Percentiles rank a stretch among this genome's conserved stretches.
Conservation (phyloP, 2,329 filamentous ascomycete genomes). For the Ascochyta viciae-villosae region DNA sequence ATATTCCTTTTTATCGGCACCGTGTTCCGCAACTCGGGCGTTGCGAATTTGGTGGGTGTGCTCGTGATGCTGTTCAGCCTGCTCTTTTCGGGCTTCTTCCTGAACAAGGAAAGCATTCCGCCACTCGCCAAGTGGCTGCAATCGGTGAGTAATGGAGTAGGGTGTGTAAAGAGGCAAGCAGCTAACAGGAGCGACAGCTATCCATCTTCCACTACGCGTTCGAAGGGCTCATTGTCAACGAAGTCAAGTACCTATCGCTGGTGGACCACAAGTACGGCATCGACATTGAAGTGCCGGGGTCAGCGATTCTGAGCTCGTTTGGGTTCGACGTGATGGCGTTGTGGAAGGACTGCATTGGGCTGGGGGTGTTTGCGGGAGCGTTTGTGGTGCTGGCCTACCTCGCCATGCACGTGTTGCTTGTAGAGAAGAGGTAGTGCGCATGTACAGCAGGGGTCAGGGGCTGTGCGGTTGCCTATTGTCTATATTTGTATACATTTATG, state of each 20-base stretch:
- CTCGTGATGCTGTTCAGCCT: constrained; percentile 97
- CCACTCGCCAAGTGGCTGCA: constrained; percentile 87
- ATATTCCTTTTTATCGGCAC: constrained; percentile 98
- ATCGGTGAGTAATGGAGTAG: constrained; percentile 60
- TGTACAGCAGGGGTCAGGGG: constrained; percentile 1
- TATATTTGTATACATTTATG: too few relatives aligned
- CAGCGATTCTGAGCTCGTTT: constrained; percentile 91
- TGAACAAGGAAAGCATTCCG: constrained; percentile 95
- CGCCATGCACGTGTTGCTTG: constrained; percentile 91
- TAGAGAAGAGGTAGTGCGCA: constrained; percentile 77
- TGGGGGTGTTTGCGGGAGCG: constrained; percentile 79
- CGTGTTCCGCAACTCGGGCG: constrained; percentile 86
- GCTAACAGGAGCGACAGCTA: constrained; percentile 56
- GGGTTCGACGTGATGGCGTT: constrained; percentile 89
- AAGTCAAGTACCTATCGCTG: constrained; percentile 87
- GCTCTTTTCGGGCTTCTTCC: constrained; percentile 88
- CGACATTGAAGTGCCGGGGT: constrained; percentile 94
- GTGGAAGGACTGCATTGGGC: constrained; percentile 82
- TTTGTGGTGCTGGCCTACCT: constrained; percentile 89
- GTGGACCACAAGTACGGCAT: constrained; percentile 95
- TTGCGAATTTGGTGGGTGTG: constrained; percentile 92
- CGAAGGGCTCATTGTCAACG: constrained; percentile 95
- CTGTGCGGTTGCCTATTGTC: not conserved
- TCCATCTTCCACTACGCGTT: constrained; percentile 99
- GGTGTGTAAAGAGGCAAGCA: too few relatives aligned